Evolutionary conservation across 1,284 basidiomycete genomes (phyloP).

Genomic region (Takashimella tepidaria): DNA sequence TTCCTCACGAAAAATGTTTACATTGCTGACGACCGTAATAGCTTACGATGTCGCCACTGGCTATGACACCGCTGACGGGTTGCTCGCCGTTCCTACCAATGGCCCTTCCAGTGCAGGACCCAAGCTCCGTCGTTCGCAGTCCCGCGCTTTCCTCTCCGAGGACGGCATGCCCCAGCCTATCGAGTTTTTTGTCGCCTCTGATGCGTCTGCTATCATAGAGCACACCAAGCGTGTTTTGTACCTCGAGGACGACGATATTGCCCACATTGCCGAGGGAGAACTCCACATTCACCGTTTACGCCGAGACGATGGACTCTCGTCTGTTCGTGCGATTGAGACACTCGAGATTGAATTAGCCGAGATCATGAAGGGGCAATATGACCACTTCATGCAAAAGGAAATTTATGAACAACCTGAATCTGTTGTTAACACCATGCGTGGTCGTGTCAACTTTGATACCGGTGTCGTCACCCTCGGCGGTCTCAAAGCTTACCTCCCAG

Average conservation of each 20-base stretch:
- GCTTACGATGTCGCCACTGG: conserved; percentile 18
- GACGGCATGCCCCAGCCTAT: conserved; percentile 98
- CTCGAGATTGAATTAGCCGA: conserved; percentile 98
- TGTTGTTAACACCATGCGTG: conserved; percentile 99
- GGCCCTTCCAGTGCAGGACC: conserved; percentile 50
- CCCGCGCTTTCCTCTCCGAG: conserved; percentile 96
- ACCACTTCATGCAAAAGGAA: conserved; percentile 99
- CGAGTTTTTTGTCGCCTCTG: conserved; percentile 98
- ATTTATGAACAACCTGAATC: conserved; percentile 99
- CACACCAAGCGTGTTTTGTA: conserved; percentile 99
- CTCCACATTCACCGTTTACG: conserved; percentile 98
- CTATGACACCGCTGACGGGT: conserved; percentile 43
- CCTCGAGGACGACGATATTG: conserved; percentile 98
- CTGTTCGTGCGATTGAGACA: conserved; percentile 95
- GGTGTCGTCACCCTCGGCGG: conserved; percentile 91
- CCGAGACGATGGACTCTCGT: conserved; percentile 68
- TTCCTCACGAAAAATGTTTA: conserved; percentile 1
- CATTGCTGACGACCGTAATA: neutral
- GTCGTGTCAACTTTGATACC: conserved; percentile 97
- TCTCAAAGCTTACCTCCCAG: conserved; percentile 87
- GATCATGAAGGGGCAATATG: conserved; percentile 99
- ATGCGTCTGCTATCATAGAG: conserved; percentile 93
- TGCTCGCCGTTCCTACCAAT: conserved; percentile 67
- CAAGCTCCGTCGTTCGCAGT: conserved; percentile 91
- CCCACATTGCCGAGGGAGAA: conserved; percentile 93